Base-by-base conservation (phyloP, 768 basidiomycete genomes). In the Exidia glandulosa region DNA sequence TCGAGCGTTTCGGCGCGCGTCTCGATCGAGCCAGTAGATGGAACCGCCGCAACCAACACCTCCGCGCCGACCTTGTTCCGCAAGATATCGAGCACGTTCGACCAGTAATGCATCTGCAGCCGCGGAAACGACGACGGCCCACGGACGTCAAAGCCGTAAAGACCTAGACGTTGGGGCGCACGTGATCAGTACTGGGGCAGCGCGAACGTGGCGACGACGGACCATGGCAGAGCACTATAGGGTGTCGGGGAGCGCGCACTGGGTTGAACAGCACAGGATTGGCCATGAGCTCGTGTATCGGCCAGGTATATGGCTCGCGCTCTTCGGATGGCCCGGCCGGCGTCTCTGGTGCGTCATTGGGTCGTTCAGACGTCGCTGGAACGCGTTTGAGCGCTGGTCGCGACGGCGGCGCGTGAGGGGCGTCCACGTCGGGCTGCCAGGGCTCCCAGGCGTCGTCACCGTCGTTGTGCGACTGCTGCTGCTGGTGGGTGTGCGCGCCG, bases 181-280 rank as follows among this genome's bases (percentile, higher is more conserved):
- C 58, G 23, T 5, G 56, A 47, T 12, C 19, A 60, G 52, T n/a
- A 27, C 62, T 0, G 23, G 56, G 41, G 48, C 25, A 56, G 33
- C 16, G 27, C 45, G 33, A 57, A 56, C 54, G 65, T 23, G 60
- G n/a, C n/a, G n/a, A n/a, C n/a, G n/a, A 70, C 81, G 65, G 66
- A 92, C 94, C 95, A 73, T 99, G 95, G 68, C 92, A 96, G n/a
- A 98, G 79, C 2, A 95, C 92, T 60, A 99, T 86, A 1, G 93
- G 92, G 70, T 90, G 84, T 5, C 95, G 84, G 2, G 96, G 93
- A 3, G 78, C 79, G 63, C 90, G 80, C 3, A 87, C 64, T 0
- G 90, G 91, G 63, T 94, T 82, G 64, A 81, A 88, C 31, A 98
- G 77, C 0, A 83, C 78, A 2, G 94, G 91, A 65, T 90, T 84